A percentile compares a stretch with the other conserved stretches of the same genome.
These are phyloP conservation scores for Candida coquimbonensis DNA, from an alignment of 805 yeast species.

Conservation along the genomic window DNA sequence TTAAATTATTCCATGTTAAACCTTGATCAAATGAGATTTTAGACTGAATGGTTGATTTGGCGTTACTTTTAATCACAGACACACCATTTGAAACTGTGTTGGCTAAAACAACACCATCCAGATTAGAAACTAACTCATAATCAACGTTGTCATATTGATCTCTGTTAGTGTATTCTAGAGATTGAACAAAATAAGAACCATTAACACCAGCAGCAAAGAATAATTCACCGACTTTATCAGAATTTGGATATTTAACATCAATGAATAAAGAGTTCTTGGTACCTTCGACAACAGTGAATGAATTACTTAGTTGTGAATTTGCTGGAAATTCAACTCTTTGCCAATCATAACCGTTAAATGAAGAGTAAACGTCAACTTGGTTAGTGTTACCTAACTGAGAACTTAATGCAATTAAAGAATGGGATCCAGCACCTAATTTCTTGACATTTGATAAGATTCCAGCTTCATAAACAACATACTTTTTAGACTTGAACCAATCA, in stretches of 20 bases:
- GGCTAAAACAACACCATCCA: slow-evolving; percentile 60
- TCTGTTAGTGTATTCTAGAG: slow-evolving; percentile 36
- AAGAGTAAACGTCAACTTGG: slow-evolving; percentile 22
- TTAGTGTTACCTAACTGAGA: slow-evolving; percentile 19
- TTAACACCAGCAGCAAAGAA: slow-evolving; percentile 36
- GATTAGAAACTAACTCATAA: slow-evolving; percentile 34
- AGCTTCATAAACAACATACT: slow-evolving; percentile 25
- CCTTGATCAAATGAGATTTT: slow-evolving; percentile 35
- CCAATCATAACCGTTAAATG: slow-evolving; percentile 31
- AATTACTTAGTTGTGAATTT: slow-evolving; percentile 12
- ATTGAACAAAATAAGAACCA: slow-evolving; percentile 43
- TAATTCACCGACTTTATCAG: slow-evolving; percentile 23
- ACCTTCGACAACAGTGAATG: slow-evolving; percentile 30
- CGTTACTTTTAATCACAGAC: slow-evolving; percentile 10
- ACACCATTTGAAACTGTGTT: slow-evolving; percentile 25
- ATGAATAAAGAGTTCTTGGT: slow-evolving; percentile 34
- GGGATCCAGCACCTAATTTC: slow-evolving; percentile 29
- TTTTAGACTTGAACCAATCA: slow-evolving; percentile 37
- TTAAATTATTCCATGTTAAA: slow-evolving; percentile 25
- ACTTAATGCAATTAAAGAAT: slow-evolving; percentile 30
- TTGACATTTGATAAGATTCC: slow-evolving; percentile 26
- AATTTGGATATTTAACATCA: slow-evolving; percentile 23
- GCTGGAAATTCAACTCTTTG: slow-evolving; percentile 27
- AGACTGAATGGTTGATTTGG: slow-evolving; percentile 11
- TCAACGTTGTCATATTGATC: slow-evolving; percentile 26